A percentile compares a stretch with the other conserved stretches of the same genome.
These are phyloP conservation scores for Diaporthe aspalathi DNA, from an alignment of 2,329 filamentous ascomycete species.

Conservation along the genomic window DNA sequence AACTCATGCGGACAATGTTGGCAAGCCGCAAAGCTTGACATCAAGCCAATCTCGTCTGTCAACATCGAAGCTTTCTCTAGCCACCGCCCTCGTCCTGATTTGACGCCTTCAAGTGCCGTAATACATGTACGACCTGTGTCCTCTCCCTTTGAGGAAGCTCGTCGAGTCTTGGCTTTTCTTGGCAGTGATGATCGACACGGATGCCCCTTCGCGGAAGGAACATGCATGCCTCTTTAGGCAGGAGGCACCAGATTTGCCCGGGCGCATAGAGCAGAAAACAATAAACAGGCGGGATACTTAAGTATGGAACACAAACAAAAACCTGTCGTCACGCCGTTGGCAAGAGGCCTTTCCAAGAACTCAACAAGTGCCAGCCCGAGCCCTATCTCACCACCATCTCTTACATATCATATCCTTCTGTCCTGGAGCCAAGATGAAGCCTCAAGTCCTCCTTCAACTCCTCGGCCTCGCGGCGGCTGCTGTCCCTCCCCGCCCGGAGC, in stretches of 20 bases:
- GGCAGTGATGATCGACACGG: conserved; percentile 11
- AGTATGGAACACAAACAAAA: not conserved
- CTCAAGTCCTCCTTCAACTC: conserved; percentile 1
- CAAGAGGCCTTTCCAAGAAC: not conserved
- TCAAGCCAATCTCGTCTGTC: no score
- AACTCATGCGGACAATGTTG: no score
- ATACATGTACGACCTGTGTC: not conserved
- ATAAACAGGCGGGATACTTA: no score
- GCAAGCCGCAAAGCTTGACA: no score
- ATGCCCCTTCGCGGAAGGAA: conserved; percentile 8
- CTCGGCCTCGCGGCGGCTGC: not conserved
- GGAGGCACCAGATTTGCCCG: not conserved
- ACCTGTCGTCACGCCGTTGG: not conserved
- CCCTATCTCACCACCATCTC: not conserved
- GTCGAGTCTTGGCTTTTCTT: conserved; percentile 25
- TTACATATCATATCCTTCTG: not conserved
- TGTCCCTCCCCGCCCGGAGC: conserved; percentile 2
- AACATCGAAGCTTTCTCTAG: no score
- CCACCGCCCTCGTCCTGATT: no score
- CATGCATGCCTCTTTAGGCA: conserved; percentile 29
- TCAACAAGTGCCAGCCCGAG: not conserved
- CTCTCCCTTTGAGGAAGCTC: conserved; percentile 16
- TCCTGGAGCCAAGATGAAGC: not conserved
- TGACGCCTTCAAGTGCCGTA: not conserved
- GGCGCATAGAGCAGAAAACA: not conserved